Evolutionary conservation across 1,284 basidiomycete genomes (phyloP).

Genomic region (Violaceomyces palustris): DNA sequence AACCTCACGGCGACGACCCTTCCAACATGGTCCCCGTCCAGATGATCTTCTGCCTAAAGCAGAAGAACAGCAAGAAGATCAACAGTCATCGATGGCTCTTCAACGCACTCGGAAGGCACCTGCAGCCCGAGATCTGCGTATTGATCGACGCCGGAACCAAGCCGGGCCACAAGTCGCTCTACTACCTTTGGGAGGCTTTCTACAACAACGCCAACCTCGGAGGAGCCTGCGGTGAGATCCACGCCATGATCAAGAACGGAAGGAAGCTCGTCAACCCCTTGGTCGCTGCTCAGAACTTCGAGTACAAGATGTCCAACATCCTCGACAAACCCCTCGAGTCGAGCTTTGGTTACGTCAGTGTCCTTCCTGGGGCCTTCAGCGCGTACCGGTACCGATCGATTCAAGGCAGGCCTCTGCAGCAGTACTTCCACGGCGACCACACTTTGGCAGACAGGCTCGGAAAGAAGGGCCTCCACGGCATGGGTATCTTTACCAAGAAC

Average conservation of each 20-base stretch:
- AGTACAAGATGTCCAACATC: constrained; percentile 85
- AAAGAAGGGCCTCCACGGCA: constrained; percentile 87
- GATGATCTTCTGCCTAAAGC: constrained; percentile 90
- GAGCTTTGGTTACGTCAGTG: constrained; percentile 83
- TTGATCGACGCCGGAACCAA: constrained; percentile 52
- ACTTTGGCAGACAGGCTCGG: constrained; percentile 75
- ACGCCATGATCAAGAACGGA: constrained; percentile 50
- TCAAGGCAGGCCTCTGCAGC: constrained; percentile 82
- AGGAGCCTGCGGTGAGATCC: constrained; percentile 52
- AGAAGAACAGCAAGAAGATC: constrained; percentile 77
- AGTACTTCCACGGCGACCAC: constrained; percentile 98
- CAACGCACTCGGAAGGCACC: constrained; percentile 81
- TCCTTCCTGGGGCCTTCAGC: constrained; percentile 92
- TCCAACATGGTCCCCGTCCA: constrained; percentile 84
- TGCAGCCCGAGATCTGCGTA: constrained; percentile 49
- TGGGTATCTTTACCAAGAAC: constrained; percentile 85
- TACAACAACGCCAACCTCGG: constrained; percentile 51
- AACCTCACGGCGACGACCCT: constrained; percentile 77
- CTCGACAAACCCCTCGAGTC: constrained; percentile 85
- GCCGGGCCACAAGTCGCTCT: constrained; percentile 47
- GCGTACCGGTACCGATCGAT: constrained; percentile 89
- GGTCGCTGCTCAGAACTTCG: constrained; percentile 81
- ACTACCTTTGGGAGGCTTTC: constrained; percentile 52
- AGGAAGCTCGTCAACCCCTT: constrained; percentile 51
- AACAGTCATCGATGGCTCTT: constrained; percentile 79